Conservation (phyloP, 225 moss, liverwort and hornwort species). For the Lunularia cruciata region DNA sequence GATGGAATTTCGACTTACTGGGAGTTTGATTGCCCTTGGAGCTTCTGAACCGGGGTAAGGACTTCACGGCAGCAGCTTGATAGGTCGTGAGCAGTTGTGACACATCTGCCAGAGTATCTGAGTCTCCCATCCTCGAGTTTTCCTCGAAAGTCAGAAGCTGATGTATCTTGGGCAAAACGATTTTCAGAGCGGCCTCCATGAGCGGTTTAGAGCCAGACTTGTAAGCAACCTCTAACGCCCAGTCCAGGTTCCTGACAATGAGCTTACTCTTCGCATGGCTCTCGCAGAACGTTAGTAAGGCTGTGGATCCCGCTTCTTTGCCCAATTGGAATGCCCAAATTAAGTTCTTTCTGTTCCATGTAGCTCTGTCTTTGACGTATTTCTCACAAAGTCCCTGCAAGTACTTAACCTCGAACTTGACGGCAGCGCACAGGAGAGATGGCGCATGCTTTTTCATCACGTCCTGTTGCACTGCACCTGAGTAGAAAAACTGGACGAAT, state of each 20-base stretch:
- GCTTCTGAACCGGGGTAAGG: background rate
- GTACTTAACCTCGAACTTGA: slow-evolving; percentile 22
- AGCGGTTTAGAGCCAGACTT: slow-evolving; percentile 17
- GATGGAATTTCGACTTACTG: slow-evolving; percentile 14
- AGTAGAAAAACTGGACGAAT: slow-evolving; percentile 13
- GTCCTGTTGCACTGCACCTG: background rate
- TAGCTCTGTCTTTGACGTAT: slow-evolving; percentile 18
- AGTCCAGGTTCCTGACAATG: slow-evolving; percentile 12
- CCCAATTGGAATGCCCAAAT: slow-evolving; percentile 19
- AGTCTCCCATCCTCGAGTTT: background rate
- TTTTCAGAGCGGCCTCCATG: slow-evolving; percentile 14
- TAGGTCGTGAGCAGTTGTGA: slow-evolving; percentile 5
- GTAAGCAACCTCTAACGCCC: slow-evolving; percentile 21
- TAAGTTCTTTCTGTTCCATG: slow-evolving; percentile 20
- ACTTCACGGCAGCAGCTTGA: slow-evolving; percentile 2
- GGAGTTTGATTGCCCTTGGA: background rate
- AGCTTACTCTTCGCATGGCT: slow-evolving; percentile 18
- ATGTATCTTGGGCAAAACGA: slow-evolving; percentile 11
- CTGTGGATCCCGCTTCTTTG: slow-evolving; percentile 4
- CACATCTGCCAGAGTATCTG: background rate
- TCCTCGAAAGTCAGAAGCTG: slow-evolving; percentile 20
- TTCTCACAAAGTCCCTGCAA: slow-evolving; percentile 15
- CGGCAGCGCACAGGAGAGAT: background rate
- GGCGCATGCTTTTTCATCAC: slow-evolving; percentile 15
- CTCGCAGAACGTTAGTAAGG: slow-evolving; percentile 2